Percentiles rank a stretch among this genome's conserved stretches.
phyloP scores from a whole-genome alignment of 176 grass and related monocot genomes.

The Aegilops longissima region DNA sequence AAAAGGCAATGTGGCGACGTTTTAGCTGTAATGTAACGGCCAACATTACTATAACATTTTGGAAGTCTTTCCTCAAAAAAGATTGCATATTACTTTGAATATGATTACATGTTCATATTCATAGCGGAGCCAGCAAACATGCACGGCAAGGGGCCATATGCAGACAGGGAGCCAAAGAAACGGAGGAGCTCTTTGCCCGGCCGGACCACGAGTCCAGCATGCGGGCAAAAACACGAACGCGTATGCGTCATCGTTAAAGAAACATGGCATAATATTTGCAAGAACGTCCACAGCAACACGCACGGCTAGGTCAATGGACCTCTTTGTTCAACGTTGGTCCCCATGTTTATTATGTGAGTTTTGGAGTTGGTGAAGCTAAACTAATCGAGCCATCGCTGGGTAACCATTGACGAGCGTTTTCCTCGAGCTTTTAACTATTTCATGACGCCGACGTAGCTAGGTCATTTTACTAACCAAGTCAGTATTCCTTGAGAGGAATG shows the following conservation, averaged over 20 bases:
- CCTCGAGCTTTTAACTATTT: neutral
- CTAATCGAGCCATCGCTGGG: neutral
- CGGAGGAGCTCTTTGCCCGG: too few relatives aligned
- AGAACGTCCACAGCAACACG: neutral
- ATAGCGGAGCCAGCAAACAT: neutral
- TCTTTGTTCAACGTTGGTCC: neutral
- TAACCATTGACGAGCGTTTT: neutral
- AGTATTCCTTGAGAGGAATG: neutral
- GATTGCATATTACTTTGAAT: too few relatives aligned
- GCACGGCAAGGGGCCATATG: neutral
- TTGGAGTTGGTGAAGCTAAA: constrained; percentile 15
- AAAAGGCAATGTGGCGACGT: too few relatives aligned
- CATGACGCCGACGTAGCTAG: neutral
- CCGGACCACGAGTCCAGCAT: too few relatives aligned
- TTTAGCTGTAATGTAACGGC: too few relatives aligned
- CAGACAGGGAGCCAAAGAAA: neutral
- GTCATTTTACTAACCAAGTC: constrained; percentile 2
- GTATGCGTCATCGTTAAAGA: neutral
- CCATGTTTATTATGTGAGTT: neutral
- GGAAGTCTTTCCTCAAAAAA: too few relatives aligned
- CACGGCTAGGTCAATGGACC: neutral
- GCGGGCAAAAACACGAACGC: neutral
- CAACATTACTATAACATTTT: too few relatives aligned
- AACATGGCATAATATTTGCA: neutral
- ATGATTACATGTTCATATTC: too few relatives aligned